Base-by-base conservation (phyloP, 2,329 filamentous ascomycete species). In the Penicillium italicum region DNA sequence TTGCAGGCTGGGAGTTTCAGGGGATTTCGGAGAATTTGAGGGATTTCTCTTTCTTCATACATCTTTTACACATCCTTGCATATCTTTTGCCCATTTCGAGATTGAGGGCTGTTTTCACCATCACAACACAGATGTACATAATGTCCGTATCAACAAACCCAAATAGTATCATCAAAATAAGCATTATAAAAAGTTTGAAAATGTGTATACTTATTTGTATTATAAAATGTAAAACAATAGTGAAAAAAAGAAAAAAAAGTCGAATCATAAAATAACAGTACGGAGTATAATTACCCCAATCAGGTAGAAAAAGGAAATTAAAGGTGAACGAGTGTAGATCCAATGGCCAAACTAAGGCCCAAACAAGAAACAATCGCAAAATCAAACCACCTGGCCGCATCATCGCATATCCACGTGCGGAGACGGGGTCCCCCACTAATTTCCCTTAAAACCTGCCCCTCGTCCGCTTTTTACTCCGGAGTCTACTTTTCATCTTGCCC, bases 401-500 rank as follows among this genome's bases (percentile, higher is more conserved):
- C 45, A 59, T 52, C 34, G 1, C 11, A 46, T 30, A 28, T 6
- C 47, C 40, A 56, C 36, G 50, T 45, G 55, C 37, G 28, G 51
- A 33, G 30, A 26, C 38, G 36, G 49, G 40, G 10, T 28, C 34
- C 48, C 47, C 46, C 55, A 45, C 41, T 26, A 49, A 30, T 55
- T 59, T 51, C 58, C 58, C 58, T 60, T 58, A 50, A 59, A 60
- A 49, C 48, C 44, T 56, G 51, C 56, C 44, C 50, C 55, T 60
- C 55, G 45, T 55, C 45, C 55, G 38, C 33, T 38, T 59, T 36
- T n/a, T 37, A 41, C 44, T 56, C 53, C 20, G 5, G 12, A 33
- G 9, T 45, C 18, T 45, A 11, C 30, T 54, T 55, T 44, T 18
- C 33, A 36, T 44, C 28, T 47, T 50, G 33, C 28, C 26, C 45